phyloP scores from a whole-genome alignment of 345 rosid genomes.

The Eucalyptus marginata region DNA sequence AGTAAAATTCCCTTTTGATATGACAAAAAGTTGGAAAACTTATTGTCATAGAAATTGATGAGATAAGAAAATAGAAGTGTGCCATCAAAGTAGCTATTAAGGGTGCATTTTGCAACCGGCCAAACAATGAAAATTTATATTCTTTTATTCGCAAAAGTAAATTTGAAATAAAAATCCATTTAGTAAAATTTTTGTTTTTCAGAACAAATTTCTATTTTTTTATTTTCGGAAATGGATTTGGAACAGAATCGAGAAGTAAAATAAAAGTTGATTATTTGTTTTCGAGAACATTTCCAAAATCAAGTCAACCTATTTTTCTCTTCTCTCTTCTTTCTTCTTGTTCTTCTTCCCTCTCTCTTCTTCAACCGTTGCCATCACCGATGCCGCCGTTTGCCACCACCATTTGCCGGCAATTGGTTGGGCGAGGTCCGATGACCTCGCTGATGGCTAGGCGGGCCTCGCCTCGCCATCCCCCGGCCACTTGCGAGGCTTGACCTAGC shows the following conservation, averaged over 20 bases:
- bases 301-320: no score
- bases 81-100: not conserved
- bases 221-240: fast-evolving
- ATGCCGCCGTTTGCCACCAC: fast-evolving
- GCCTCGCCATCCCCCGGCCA: fast-evolving
- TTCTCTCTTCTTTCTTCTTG: no score
- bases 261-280: no score
- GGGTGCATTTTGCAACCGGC: fast-evolving
- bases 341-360: no score
- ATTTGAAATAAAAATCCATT: fast-evolving
- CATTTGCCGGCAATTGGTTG: fast-evolving
- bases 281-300: fast-evolving
- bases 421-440: fast-evolving
- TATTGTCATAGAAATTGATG: fast-evolving
- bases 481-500: fast-evolving
- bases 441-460: fast-evolving
- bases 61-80: not conserved
- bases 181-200: fast-evolving
- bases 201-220: no score
- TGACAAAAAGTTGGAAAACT: not conserved
- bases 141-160: fast-evolving
- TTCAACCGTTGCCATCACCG: fast-evolving
- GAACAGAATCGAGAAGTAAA: fast-evolving
- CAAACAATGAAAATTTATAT: fast-evolving
- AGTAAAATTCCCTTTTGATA: not conserved